Base-by-base conservation (phyloP, 345 rosid species). In the Pistacia atlantica region DNA sequence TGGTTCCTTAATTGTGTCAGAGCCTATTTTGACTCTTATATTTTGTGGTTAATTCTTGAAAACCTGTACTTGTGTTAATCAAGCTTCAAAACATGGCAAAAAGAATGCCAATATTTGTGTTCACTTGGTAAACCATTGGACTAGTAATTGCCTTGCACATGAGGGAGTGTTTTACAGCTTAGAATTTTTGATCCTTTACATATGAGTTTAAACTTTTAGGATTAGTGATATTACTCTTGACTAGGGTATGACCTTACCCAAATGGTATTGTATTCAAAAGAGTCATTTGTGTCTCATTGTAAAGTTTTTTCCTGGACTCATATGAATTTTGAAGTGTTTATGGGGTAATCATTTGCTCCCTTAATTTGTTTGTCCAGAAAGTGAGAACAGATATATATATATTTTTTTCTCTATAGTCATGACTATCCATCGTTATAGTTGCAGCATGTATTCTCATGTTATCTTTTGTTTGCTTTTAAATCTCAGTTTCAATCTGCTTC, bases 401-500 rank as follows among this genome's bases (percentile, higher is more conserved):
- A 25, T 54, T 0, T 16, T 25, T 42, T 42, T 42, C 46, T 42
- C 9, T 42, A 42, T 7, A 42, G 46, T 8, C 46, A 42, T 42
- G 46, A 42, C 46, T 42, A 42, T 42, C 46, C 46, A 5, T 8
- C 46, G 6, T 42, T 9, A 11, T 69, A 10, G 8, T 51, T 69
- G 13, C 16, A 0, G 42, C 75, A 37, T 28, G 45, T 55, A 18
- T 33, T 58, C 17, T 18, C 35, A 10, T 66, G 46, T 8, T 52
- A 51, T 64, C 55, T 11, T 16, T 63, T 69, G 31, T 37, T 56
- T 65, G 20, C 35, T 59, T 67, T 76, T 25, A 25, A 42, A 13
- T 16, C 33, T 71, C 73, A 38, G 62, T 80, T 28, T 59, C 51
- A 7, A 70, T 68, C 9, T 69, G 33, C 55, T 80, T 71, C 18